These are phyloP conservation scores for Candida peoriensis DNA, from an alignment of 805 yeast genomes.

Conservation along the genomic window DNA sequence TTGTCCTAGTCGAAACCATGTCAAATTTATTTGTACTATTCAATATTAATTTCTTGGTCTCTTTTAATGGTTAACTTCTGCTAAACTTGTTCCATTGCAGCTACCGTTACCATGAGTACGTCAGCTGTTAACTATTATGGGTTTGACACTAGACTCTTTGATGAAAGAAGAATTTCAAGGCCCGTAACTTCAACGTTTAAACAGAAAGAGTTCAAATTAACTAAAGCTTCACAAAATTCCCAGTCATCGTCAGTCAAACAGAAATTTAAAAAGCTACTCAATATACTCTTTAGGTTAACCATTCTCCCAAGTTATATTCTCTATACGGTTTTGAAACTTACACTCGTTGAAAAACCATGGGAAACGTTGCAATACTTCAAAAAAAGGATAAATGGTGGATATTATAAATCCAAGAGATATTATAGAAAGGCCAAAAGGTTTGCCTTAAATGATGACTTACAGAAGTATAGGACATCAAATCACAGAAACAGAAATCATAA, in stretches of 20 bases:
- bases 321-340: slow-evolving; percentile 1
- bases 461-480: neutral
- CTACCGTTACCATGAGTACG: too few species aligned
- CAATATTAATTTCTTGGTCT: too few species aligned
- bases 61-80: too few species aligned
- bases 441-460: neutral
- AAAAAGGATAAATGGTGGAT: neutral
- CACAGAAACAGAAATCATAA: slow-evolving; percentile 4
- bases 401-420: slow-evolving; percentile 2
- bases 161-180: too few species aligned
- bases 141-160: too few species aligned
- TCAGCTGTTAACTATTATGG: too few species aligned
- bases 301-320: slow-evolving; percentile 6
- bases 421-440: slow-evolving; percentile 6
- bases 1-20: too few species aligned
- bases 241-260: neutral
- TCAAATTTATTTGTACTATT: too few species aligned
- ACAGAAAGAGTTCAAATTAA: neutral
- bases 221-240: neutral
- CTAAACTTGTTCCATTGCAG: too few species aligned
- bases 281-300: slow-evolving; percentile 2
- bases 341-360: slow-evolving; percentile 5
- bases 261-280: neutral
- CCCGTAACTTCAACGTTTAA: neutral
- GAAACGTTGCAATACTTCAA: neutral